A percentile compares a stretch with the other conserved stretches of the same genome.
Conservation (phyloP, 202 grass and related monocot genomes). For the Miscanthus sacchariflorus region DNA sequence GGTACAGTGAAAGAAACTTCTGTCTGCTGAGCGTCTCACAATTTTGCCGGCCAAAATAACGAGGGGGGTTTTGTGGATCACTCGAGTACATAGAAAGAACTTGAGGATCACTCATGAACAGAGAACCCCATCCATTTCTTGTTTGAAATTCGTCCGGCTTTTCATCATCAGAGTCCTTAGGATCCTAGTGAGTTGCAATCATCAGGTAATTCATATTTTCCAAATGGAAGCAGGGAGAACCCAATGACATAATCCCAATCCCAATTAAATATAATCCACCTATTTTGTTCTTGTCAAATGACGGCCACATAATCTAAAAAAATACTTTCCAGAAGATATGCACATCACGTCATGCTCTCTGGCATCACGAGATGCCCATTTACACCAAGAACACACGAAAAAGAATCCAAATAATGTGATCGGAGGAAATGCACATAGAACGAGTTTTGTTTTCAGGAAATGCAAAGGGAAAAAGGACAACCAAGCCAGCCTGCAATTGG, state of each 20-base stretch:
- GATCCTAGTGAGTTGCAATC: background rate
- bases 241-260: background rate
- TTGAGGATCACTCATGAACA: background rate
- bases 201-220: background rate
- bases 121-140: background rate
- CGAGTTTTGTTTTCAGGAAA: background rate
- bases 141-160: background rate
- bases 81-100: background rate
- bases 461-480: background rate
- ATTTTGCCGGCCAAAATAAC: background rate
- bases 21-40: background rate
- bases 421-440: no score
- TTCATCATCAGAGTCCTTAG: background rate
- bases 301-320: background rate
- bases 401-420: background rate
- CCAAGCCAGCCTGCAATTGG: background rate
- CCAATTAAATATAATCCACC: no score
- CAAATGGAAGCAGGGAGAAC: background rate
- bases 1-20: background rate
- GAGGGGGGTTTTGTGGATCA: conserved; percentile 5
- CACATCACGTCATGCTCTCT: background rate
- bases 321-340: background rate
- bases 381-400: background rate
- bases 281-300: background rate
- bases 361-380: background rate